These are phyloP conservation scores for Tolypocladium tundrense DNA, from an alignment of 2,329 filamentous ascomycete genomes.

Conservation along the genomic window DNA sequence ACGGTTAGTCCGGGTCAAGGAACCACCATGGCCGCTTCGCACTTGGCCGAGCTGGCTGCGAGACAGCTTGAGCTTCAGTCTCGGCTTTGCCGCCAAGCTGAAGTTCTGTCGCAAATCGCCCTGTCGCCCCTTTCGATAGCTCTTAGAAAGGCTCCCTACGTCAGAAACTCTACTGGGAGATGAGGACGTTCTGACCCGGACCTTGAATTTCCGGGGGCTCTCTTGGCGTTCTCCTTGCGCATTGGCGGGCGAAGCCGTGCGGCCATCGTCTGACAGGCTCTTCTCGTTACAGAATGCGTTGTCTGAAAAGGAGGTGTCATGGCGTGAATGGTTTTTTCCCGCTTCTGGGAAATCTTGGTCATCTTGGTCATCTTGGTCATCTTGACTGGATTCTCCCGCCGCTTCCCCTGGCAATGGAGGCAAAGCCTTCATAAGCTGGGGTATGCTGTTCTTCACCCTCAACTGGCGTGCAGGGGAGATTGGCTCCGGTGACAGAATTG, in stretches of 20 bases:
- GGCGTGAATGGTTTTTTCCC: not conserved
- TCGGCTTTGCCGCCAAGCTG: constrained; percentile 13
- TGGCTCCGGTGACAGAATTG: constrained; percentile 35
- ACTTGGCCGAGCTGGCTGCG: constrained; percentile 15
- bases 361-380: not conserved
- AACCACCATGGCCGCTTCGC: constrained; percentile 4
- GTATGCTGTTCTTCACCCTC: constrained; percentile 37
- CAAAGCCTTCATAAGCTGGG: constrained; percentile 41
- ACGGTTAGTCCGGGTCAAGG: constrained; percentile 10
- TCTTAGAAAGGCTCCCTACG: not conserved
- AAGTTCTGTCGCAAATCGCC: constrained; percentile 2
- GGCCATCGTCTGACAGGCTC: not conserved
- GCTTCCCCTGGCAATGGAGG: constrained; percentile 31
- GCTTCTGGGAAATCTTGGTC: not conserved
- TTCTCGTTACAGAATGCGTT: not conserved
- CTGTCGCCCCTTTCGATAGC: not conserved
- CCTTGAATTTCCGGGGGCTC: constrained; percentile 15
- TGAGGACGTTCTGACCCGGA: constrained; percentile 14
- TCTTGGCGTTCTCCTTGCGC: not conserved
- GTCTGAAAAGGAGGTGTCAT: not conserved
- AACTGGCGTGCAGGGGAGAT: constrained; percentile 35
- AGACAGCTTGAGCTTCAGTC: constrained; percentile 23
- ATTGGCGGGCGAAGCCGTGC: not conserved
- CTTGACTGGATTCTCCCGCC: not conserved
- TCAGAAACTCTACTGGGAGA: constrained; percentile 4